These are phyloP conservation scores for Artemisia annua DNA, from an alignment of 129 eudicot genomes.

Conservation along the genomic window DNA sequence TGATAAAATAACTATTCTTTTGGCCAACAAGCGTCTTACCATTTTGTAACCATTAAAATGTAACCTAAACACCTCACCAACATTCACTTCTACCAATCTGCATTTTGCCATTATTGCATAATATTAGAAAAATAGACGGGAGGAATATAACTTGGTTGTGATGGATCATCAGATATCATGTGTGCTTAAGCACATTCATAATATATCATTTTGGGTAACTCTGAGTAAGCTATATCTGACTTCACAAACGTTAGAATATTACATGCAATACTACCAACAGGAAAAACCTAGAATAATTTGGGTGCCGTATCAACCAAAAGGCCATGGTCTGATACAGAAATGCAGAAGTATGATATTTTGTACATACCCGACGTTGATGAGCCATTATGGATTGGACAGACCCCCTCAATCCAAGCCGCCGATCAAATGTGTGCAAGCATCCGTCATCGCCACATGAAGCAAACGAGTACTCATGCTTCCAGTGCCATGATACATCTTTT, in stretches of 20 bases:
- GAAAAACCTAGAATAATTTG: no score
- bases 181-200: neutral
- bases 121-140: neutral
- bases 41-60: neutral
- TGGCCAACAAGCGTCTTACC: neutral
- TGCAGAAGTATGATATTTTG: neutral
- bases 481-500: constrained; percentile 91
- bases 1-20: neutral
- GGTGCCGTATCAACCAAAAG: no score
- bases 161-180: neutral
- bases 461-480: constrained; percentile 65
- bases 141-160: neutral
- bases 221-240: neutral
- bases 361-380: constrained; percentile 67
- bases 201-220: neutral
- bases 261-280: neutral
- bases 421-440: constrained; percentile 76
- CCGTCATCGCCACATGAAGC: constrained; percentile 86
- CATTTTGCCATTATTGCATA: neutral
- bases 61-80: neutral
- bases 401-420: constrained; percentile 47
- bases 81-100: neutral
- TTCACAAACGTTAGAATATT: neutral
- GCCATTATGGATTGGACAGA: constrained; percentile 67
- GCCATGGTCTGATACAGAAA: neutral